Percentiles rank a stretch among this genome's conserved stretches.
Conservation (phyloP, 2,329 filamentous ascomycete species). For the Emmonsiellopsis sp. region DNA sequence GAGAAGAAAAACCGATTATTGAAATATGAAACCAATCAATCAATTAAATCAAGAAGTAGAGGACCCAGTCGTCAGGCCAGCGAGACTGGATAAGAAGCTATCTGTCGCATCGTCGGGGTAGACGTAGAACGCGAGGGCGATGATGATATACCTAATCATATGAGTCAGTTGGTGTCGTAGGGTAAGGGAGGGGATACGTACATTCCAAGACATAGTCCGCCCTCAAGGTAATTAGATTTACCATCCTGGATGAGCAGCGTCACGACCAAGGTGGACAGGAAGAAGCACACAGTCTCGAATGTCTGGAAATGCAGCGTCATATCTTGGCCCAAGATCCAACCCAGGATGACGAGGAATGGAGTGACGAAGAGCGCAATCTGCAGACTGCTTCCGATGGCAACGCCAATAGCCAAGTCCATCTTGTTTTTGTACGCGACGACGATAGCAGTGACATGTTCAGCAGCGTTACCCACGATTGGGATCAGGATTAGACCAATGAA, state of each 20-base stretch:
- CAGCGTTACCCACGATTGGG: constrained; percentile 71
- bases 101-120: constrained; percentile 34
- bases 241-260: constrained; percentile 69
- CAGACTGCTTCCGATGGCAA: constrained; percentile 72
- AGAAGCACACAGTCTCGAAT: constrained; percentile 71
- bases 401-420: constrained; percentile 60
- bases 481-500: constrained; percentile 74
- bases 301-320: constrained; percentile 78
- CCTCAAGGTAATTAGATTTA: constrained; percentile 76
- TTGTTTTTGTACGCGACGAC: constrained; percentile 70
- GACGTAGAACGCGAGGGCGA: constrained; percentile 41
- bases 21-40: neutral
- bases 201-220: constrained; percentile 58
- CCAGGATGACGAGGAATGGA: constrained; percentile 68
- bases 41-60: neutral
- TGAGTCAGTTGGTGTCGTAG: constrained; percentile 6
- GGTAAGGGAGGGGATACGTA: constrained; percentile 24
- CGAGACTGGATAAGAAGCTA: neutral
- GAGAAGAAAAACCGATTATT: neutral
- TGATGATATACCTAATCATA: constrained; percentile 31
- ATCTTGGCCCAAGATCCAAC: constrained; percentile 63
- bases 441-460: constrained; percentile 73
- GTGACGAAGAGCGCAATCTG: constrained; percentile 78
- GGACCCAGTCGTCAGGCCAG: neutral
- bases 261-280: constrained; percentile 65